Evolutionary conservation across 345 rosid species (phyloP).

Genomic region (Citrus cavaleriei): DNA sequence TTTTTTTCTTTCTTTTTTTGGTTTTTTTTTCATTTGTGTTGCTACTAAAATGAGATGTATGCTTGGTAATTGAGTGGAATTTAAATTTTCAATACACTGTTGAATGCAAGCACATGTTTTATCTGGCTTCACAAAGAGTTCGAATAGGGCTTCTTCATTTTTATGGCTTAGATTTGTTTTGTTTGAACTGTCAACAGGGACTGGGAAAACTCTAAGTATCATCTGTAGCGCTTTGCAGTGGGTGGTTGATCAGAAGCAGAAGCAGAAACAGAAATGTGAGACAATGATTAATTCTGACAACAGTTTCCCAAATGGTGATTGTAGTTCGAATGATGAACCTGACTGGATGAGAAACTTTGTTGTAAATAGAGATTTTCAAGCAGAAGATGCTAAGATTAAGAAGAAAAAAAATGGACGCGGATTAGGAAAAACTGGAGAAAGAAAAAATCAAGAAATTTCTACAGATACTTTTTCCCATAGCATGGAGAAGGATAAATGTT

Average conservation of each 20-base stretch:
- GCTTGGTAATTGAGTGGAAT: not conserved
- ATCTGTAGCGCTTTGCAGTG: conserved; percentile 85
- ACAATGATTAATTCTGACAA: conserved; percentile 7
- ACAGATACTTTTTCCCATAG: conserved; percentile 16
- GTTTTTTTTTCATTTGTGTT: not conserved
- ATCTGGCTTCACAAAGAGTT: not conserved
- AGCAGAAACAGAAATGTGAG: conserved; percentile 23
- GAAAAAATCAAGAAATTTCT: conserved; percentile 20
- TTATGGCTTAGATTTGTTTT: not conserved
- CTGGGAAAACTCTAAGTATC: conserved; percentile 88
- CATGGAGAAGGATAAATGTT: conserved; percentile 20
- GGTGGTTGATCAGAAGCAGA: conserved; percentile 61
- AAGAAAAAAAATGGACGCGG: conserved; percentile 26
- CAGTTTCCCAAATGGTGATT: conserved; percentile 12
- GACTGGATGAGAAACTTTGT: conserved; percentile 77
- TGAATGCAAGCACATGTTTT: not conserved
- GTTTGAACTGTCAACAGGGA: conserved; percentile 40
- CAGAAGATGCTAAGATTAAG: conserved; percentile 27
- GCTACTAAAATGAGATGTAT: not conserved
- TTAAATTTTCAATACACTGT: not conserved
- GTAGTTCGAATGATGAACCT: conserved; percentile 63
- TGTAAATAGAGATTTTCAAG: conserved; percentile 18
- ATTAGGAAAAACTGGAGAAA: conserved; percentile 20
- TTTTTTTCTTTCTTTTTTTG: not conserved
- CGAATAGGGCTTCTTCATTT: not conserved